Evolutionary conservation across 202 grass and related monocot genomes (phyloP).

Genomic region (Musa balbisiana): DNA sequence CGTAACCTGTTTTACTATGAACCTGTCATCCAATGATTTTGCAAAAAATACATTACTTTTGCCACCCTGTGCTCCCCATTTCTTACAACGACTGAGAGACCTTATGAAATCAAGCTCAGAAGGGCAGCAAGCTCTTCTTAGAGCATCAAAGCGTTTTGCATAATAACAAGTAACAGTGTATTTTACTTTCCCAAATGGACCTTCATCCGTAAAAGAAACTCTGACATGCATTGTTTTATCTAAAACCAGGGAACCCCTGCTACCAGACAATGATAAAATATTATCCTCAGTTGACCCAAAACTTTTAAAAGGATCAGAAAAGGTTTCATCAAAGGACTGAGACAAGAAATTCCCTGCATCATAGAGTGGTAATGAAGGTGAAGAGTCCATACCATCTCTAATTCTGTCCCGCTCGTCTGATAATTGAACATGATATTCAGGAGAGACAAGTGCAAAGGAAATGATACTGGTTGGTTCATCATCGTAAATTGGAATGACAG

Average conservation of each 20-base stretch:
- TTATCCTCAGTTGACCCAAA: constrained; percentile 43
- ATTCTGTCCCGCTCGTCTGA: constrained; percentile 55
- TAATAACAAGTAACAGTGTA: constrained; percentile 93
- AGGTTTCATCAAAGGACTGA: constrained; percentile 50
- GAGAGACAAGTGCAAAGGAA: constrained; percentile 70
- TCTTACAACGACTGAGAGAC: constrained; percentile 94
- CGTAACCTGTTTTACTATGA: constrained; percentile 93
- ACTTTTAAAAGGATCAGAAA: constrained; percentile 53
- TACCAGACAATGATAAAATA: constrained; percentile 42
- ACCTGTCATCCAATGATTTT: constrained; percentile 96
- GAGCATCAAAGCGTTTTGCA: constrained; percentile 62
- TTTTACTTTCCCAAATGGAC: constrained; percentile 61
- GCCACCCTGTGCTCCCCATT: constrained; percentile 96
- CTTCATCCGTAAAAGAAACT: constrained; percentile 79
- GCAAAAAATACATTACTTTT: constrained; percentile 99
- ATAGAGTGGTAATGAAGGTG: constrained; percentile 26
- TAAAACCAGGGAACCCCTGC: constrained; percentile 31
- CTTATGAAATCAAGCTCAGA: constrained; percentile 92
- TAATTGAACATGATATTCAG: constrained; percentile 77
- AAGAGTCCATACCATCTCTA: constrained; percentile 32
- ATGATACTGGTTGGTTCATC: constrained; percentile 93
- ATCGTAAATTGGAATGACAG: constrained; percentile 71
- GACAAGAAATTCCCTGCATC: constrained; percentile 40
- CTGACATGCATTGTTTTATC: constrained; percentile 70
- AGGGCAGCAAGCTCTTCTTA: constrained; percentile 86